A percentile compares a stretch with the other conserved stretches of the same genome.
Conservation (phyloP, 352 stramenopile species). For the Globisporangium recalcitrans region DNA sequence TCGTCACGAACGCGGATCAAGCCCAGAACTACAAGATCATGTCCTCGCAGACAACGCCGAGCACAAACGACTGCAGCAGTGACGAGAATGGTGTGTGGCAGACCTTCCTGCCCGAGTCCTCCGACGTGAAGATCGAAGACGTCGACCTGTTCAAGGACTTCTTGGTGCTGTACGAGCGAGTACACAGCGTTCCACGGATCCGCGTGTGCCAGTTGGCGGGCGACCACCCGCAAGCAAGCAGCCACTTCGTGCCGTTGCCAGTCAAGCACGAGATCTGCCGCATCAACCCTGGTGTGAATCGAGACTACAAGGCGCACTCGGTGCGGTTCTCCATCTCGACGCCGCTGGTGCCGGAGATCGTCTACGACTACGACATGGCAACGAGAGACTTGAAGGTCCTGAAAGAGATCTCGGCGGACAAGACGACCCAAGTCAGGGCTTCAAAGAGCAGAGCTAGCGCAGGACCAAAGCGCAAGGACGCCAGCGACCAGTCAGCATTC, state of each 20-base stretch:
- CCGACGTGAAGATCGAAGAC: constrained; percentile 84
- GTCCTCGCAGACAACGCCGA: neutral
- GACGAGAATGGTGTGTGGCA: constrained; percentile 23
- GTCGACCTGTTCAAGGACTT: constrained; percentile 80
- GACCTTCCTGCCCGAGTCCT: constrained; percentile 45
- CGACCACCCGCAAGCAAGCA: constrained; percentile 6
- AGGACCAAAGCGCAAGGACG: neutral
- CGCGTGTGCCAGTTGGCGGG: constrained; percentile 38
- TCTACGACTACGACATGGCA: constrained; percentile 77
- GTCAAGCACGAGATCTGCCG: constrained; percentile 48
- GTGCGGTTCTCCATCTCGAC: constrained; percentile 75
- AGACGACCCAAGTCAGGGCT: neutral
- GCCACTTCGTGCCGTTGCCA: constrained; percentile 54
- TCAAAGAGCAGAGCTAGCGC: constrained; percentile 5
- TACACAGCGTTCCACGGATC: constrained; percentile 62
- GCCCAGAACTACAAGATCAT: constrained; percentile 79
- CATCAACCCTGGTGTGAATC: constrained; percentile 77
- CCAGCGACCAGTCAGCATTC: constrained; percentile 7
- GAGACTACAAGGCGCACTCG: constrained; percentile 49
- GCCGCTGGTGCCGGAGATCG: constrained; percentile 64
- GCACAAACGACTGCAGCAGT: constrained; percentile 9
- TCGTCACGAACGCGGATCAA: constrained; percentile 77
- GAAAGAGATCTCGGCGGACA: constrained; percentile 45
- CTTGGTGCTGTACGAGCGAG: constrained; percentile 80
- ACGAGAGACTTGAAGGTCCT: constrained; percentile 35